Conservation (phyloP, 192 early-diverging fungal species). For the Coemansia sp. region DNA sequence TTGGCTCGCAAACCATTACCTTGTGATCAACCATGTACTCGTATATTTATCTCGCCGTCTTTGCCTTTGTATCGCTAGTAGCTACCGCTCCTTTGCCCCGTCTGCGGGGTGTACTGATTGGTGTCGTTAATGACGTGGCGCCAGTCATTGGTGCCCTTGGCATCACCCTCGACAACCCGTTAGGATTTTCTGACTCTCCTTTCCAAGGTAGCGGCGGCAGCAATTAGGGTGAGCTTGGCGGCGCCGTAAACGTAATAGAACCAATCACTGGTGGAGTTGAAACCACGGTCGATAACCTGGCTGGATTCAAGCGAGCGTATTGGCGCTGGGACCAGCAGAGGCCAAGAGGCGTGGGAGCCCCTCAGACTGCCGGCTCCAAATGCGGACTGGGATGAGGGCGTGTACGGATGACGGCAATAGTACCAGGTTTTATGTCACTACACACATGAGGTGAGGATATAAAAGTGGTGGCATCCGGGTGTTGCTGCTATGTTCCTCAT, state of each 20-base stretch:
- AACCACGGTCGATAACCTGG: constrained; percentile 1
- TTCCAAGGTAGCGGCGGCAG: neutral
- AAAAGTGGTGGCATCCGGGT: neutral
- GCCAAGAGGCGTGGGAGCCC: neutral
- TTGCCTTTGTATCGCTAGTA: neutral
- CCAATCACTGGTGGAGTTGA: constrained; percentile 19
- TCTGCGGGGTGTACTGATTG: constrained; percentile 8
- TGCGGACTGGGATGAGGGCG: no score
- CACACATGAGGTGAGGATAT: neutral
- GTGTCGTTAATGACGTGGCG: constrained; percentile 17
- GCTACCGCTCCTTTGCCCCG: constrained; percentile 12
- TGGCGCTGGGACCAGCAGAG: neutral
- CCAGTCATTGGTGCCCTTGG: constrained; percentile 18
- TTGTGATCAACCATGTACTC: neutral
- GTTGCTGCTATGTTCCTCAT: constrained; percentile 2
- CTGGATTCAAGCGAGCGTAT: neutral
- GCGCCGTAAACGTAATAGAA: constrained; percentile 13
- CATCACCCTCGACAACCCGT: neutral
- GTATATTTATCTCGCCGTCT: neutral
- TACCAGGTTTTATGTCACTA: no score
- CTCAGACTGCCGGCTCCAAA: neutral
- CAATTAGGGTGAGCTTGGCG: constrained; percentile 2
- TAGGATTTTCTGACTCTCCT: neutral
- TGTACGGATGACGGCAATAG: no score
- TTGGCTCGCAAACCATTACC: neutral